These are phyloP conservation scores for Komagataella pastoris DNA, from an alignment of 805 yeast species.

Conservation along the genomic window DNA sequence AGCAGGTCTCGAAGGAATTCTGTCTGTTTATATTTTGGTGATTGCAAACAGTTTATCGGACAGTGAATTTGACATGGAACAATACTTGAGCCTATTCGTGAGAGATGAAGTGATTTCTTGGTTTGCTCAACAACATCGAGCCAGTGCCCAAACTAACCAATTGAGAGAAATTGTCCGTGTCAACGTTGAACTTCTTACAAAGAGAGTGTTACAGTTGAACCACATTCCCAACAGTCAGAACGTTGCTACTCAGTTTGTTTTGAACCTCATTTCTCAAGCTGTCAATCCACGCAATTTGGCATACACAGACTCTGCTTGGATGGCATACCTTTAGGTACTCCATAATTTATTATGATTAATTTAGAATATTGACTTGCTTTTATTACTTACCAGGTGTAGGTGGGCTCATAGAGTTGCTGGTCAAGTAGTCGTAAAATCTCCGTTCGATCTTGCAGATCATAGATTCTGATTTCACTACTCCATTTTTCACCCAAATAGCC, in stretches of 20 bases:
- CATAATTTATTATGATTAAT: background rate
- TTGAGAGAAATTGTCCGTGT: slow-evolving; percentile 75
- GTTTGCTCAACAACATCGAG: slow-evolving; percentile 81
- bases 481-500: slow-evolving; percentile 74
- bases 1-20: slow-evolving; percentile 83
- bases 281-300: slow-evolving; percentile 92
- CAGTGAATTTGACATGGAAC: slow-evolving; percentile 86
- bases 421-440: slow-evolving; percentile 8
- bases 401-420: background rate
- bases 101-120: slow-evolving; percentile 92
- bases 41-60: slow-evolving; percentile 84
- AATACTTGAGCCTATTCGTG: slow-evolving; percentile 84
- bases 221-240: slow-evolving; percentile 46
- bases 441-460: slow-evolving; percentile 43
- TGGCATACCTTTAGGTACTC: slow-evolving; percentile 68
- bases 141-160: slow-evolving; percentile 73
- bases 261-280: slow-evolving; percentile 87
- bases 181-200: slow-evolving; percentile 75
- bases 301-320: slow-evolving; percentile 82
- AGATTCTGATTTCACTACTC: slow-evolving; percentile 46
- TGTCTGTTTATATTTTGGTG: slow-evolving; percentile 70
- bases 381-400: background rate
- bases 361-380: background rate
- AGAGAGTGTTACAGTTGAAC: slow-evolving; percentile 63
- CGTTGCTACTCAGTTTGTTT: slow-evolving; percentile 76